phyloP scores from a whole-genome alignment of 2,329 filamentous ascomycete genomes.

The Cercospora canescens region DNA sequence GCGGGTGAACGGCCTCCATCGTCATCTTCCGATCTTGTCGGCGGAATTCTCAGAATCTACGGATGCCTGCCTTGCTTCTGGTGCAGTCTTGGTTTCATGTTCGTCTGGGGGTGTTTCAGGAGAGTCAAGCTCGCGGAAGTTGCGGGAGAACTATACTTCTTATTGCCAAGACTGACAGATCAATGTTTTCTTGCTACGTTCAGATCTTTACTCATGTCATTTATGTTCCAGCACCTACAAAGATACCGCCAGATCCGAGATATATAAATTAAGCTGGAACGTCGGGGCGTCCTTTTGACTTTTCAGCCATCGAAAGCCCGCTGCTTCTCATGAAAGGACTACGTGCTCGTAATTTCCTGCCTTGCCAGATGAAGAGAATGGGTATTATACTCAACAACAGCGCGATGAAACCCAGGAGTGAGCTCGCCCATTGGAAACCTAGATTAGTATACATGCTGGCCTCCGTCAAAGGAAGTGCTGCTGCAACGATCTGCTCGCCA shows the following conservation, averaged over 20 bases:
- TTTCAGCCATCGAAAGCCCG: not conserved
- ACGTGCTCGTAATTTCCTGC: slow-evolving; percentile 32
- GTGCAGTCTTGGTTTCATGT: not conserved
- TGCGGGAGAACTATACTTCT: not conserved
- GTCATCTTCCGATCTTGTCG: not conserved
- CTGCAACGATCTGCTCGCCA: slow-evolving; percentile 52
- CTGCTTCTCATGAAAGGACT: slow-evolving; percentile 37
- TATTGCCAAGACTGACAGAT: not conserved
- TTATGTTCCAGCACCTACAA: not conserved
- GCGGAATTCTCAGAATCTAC: not conserved
- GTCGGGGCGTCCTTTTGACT: not conserved
- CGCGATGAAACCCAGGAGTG: slow-evolving; percentile 47
- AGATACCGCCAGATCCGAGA: not conserved
- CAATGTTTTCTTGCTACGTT: not conserved
- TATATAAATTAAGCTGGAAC: not conserved
- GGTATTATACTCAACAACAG: slow-evolving; percentile 47
- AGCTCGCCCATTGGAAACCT: slow-evolving; percentile 53
- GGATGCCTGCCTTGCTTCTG: not conserved
- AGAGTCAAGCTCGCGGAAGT: not conserved
- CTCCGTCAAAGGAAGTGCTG: slow-evolving; percentile 50
- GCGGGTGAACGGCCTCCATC: not conserved
- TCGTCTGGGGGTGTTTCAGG: not conserved
- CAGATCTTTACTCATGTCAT: not conserved
- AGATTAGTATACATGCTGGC: slow-evolving; percentile 50
- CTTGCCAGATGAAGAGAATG: slow-evolving; percentile 43